Evolutionary conservation across 495 filamentous ascomycete species (phyloP).

Genomic region (Aspergillus kassunensis): DNA sequence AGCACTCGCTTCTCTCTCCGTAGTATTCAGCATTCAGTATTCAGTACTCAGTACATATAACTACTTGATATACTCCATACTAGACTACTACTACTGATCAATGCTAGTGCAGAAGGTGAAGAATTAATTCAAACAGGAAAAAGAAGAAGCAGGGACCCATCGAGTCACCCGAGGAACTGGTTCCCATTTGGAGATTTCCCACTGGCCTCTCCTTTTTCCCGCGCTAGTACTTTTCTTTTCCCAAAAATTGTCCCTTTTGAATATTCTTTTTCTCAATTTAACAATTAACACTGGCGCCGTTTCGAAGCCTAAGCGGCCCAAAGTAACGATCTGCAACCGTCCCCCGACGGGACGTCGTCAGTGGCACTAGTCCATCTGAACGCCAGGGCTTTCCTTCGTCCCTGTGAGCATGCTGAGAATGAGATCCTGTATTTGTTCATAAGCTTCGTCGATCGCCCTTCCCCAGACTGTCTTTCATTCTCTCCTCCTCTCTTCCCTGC

Average conservation of each 20-base stretch:
- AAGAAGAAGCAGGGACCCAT: conserved; percentile 20
- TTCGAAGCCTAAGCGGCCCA: conserved; percentile 28
- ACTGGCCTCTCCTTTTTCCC: conserved; percentile 24
- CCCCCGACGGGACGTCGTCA: conserved; percentile 45
- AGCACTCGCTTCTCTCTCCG: neutral
- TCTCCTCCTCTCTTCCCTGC: conserved; percentile 15
- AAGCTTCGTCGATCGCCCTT: conserved; percentile 71
- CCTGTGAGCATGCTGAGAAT: conserved; percentile 28
- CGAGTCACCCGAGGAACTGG: conserved; percentile 39
- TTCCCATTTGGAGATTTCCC: conserved; percentile 31
- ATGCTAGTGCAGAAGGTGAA: neutral
- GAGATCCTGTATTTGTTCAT: conserved; percentile 52
- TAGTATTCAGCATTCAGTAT: no score
- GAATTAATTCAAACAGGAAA: neutral
- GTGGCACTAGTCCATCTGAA: conserved; percentile 41
- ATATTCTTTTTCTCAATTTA: conserved; percentile 10
- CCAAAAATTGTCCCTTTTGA: conserved; percentile 2
- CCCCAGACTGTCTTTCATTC: conserved; percentile 39
- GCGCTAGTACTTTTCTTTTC: neutral
- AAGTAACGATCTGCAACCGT: conserved; percentile 44
- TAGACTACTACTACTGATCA: no score
- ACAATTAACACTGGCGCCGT: conserved; percentile 22
- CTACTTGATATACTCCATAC: no score
- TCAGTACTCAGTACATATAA: no score
- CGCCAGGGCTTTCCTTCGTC: conserved; percentile 28